These are phyloP conservation scores for Acidiella bohemica DNA, from an alignment of 495 filamentous ascomycete species.

Conservation along the genomic window DNA sequence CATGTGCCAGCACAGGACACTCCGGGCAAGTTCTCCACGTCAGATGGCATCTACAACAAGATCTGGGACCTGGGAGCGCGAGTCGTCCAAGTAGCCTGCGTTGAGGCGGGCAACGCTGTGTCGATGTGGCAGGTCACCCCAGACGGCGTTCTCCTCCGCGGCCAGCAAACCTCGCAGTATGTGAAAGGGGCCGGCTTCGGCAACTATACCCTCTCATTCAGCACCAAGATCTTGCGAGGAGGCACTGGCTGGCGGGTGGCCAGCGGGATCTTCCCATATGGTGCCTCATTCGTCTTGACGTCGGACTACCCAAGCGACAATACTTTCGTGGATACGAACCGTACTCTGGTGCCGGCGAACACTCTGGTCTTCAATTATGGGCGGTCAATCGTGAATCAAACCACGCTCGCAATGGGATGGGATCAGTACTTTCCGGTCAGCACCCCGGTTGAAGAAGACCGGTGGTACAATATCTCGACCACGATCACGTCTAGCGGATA, in stretches of 20 bases:
- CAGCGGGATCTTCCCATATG: constrained; percentile 1
- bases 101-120: constrained; percentile 12
- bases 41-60: constrained; percentile 4
- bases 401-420: constrained; percentile 1
- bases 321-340: constrained; percentile 18
- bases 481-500: constrained; percentile 3
- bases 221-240: constrained; percentile 11
- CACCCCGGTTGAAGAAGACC: neutral
- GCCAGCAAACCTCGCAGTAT: constrained; percentile 5
- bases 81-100: constrained; percentile 7
- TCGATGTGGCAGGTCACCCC: constrained; percentile 9
- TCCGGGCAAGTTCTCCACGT: constrained; percentile 7
- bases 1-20: neutral
- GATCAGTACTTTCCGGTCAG: constrained; percentile 1
- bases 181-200: constrained; percentile 1
- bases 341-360: constrained; percentile 16
- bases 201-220: constrained; percentile 18
- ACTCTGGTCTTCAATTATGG: constrained; percentile 10
- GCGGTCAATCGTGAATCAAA: constrained; percentile 9
- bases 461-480: constrained; percentile 10
- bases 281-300: constrained; percentile 10
- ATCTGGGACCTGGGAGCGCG: constrained; percentile 16
- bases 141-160: constrained; percentile 3
- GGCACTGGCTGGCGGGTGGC: constrained; percentile 14
- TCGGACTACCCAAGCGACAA: constrained; percentile 1